Conservation (phyloP, 352 stramenopile genomes). For the Lagenidium giganteum region DNA sequence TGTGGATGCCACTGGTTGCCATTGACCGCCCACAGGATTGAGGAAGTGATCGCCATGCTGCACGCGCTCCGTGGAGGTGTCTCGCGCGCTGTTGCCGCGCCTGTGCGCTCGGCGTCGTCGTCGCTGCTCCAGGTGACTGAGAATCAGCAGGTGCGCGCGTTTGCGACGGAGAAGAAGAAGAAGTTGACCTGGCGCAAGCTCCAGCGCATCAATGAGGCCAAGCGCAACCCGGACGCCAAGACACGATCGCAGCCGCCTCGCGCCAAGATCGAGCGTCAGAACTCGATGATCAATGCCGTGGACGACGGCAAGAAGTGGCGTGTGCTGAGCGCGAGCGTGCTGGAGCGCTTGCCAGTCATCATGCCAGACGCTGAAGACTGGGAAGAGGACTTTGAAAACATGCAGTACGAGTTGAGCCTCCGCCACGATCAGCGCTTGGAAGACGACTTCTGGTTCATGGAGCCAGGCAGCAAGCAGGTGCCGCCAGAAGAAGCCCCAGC, state of each 20-base stretch:
- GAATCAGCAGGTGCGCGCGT: slow-evolving; percentile 32
- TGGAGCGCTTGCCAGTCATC: slow-evolving; percentile 72
- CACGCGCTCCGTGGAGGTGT: slow-evolving; percentile 38
- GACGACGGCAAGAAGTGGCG: slow-evolving; percentile 84
- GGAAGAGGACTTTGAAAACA: slow-evolving; percentile 66
- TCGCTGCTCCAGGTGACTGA: too few species aligned
- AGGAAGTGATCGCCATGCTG: too few species aligned
- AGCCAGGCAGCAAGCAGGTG: slow-evolving; percentile 65
- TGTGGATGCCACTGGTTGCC: background rate
- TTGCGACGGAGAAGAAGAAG: slow-evolving; percentile 45
- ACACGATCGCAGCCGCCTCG: slow-evolving; percentile 43
- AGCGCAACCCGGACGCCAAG: slow-evolving; percentile 25
- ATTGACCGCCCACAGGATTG: too few species aligned
- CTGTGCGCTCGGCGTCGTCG: too few species aligned
- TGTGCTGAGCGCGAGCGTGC: slow-evolving; percentile 59
- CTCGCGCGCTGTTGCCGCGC: slow-evolving; percentile 16
- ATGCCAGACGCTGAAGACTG: slow-evolving; percentile 71
- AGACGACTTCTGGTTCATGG: slow-evolving; percentile 84
- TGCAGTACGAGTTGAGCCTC: slow-evolving; percentile 74
- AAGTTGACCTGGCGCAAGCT: slow-evolving; percentile 66
- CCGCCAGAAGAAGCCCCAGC: slow-evolving; percentile 67
- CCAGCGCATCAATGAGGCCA: slow-evolving; percentile 44
- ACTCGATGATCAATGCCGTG: slow-evolving; percentile 41
- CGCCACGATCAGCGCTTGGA: slow-evolving; percentile 69
- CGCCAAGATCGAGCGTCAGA: slow-evolving; percentile 39